Percentiles rank a stretch among this genome's conserved stretches.
phyloP scores from a whole-genome alignment of 176 grass and related monocot species.

The Triticum urartu region DNA sequence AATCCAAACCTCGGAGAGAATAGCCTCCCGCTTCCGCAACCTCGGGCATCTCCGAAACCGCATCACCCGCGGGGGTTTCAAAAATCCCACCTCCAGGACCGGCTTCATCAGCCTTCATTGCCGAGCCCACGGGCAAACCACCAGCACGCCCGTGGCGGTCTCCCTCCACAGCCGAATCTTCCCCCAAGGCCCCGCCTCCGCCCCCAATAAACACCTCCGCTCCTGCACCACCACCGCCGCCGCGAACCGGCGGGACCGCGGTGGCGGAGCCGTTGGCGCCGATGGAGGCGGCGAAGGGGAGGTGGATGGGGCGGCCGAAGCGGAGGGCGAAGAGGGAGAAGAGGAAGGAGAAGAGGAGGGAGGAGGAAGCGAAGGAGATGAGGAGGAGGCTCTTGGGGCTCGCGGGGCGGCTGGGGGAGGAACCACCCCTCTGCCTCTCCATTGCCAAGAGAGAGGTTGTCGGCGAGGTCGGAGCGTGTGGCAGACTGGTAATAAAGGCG shows the following conservation, averaged over 20 bases:
- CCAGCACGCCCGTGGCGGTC: background rate
- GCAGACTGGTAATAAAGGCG: background rate
- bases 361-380: slow-evolving; percentile 58
- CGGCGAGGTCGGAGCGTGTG: background rate
- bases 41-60: background rate
- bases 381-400: slow-evolving; percentile 52
- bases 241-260: background rate
- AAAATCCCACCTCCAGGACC: background rate
- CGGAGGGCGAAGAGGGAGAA: slow-evolving; percentile 60
- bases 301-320: slow-evolving; percentile 37
- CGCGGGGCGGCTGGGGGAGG: slow-evolving; percentile 15
- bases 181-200: background rate
- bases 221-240: background rate
- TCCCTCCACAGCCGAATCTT: background rate
- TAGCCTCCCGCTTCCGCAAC: slow-evolving; percentile 19
- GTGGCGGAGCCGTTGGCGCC: background rate
- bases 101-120: background rate
- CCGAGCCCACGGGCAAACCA: slow-evolving; percentile 24
- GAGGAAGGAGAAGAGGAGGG: slow-evolving; percentile 67
- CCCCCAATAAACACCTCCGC: background rate
- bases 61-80: slow-evolving; percentile 9
- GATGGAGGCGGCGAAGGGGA: slow-evolving; percentile 22
- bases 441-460: slow-evolving; percentile 23
- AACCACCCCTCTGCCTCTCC: slow-evolving; percentile 54
- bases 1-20: slow-evolving; percentile 26